phyloP scores from a whole-genome alignment of 2,329 filamentous ascomycete genomes.

The Sporothrix dimorphospora region DNA sequence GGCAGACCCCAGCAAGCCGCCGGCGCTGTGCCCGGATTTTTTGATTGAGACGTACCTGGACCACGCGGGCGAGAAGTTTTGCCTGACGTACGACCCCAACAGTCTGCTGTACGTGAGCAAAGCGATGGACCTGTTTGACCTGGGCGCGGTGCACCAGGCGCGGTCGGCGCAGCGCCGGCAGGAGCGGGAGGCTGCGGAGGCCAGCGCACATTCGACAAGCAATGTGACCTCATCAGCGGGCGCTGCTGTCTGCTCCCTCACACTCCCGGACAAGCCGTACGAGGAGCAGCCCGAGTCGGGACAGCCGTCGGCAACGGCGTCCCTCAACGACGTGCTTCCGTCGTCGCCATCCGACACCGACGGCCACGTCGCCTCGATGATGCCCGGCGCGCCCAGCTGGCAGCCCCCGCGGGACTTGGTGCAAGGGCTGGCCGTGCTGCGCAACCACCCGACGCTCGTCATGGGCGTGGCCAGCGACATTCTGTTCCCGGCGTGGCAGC shows the following conservation, averaged over 20 bases:
- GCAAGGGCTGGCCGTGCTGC: slow-evolving; percentile 69
- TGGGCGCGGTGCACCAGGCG: slow-evolving; percentile 72
- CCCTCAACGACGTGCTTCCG: slow-evolving; percentile 26
- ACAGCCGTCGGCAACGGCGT: slow-evolving; percentile 46
- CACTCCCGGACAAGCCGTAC: slow-evolving; percentile 81
- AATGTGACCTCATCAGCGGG: background rate
- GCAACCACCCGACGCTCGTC: slow-evolving; percentile 80
- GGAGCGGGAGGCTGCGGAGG: slow-evolving; percentile 47
- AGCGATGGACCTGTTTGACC: slow-evolving; percentile 97
- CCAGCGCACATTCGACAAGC: background rate
- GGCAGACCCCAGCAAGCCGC: slow-evolving; percentile 82
- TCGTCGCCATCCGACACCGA: slow-evolving; percentile 35
- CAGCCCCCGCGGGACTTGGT: slow-evolving; percentile 79
- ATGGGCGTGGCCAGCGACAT: slow-evolving; percentile 96
- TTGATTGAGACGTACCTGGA: slow-evolving; percentile 98
- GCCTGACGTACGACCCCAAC: slow-evolving; percentile 93
- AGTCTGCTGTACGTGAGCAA: slow-evolving; percentile 96
- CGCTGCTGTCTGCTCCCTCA: slow-evolving; percentile 67
- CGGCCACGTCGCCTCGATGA: slow-evolving; percentile 28
- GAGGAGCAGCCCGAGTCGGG: slow-evolving; percentile 64
- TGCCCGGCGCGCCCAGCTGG: slow-evolving; percentile 40
- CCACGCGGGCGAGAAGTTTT: slow-evolving; percentile 98
- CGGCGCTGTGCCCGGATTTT: slow-evolving; percentile 95
- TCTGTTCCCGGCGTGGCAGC: slow-evolving; percentile 96
- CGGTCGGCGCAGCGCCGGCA: slow-evolving; percentile 65